Base-by-base conservation (phyloP, 2,329 filamentous ascomycete species). In the Ascochyta rabiei region DNA sequence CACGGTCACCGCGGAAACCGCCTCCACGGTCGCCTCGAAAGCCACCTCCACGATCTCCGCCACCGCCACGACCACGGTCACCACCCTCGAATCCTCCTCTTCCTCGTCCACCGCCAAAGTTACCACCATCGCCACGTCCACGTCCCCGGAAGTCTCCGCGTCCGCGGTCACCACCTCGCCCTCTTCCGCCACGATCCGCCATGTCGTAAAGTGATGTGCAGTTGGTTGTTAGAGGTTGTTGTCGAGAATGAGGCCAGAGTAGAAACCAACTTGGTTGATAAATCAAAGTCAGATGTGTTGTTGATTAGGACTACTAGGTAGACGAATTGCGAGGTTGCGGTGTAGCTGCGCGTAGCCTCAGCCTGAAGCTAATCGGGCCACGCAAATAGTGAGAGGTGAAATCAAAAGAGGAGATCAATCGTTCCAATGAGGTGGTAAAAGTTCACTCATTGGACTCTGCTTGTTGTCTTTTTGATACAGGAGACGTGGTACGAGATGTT, bases 81-180 rank as follows among this genome's bases (percentile, higher is more conserved):
- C 61, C 34, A n/a, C 21, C 21, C 21, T 48, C 45, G 28, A 46
- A 46, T 1, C 50, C 53, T 48, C 54, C 43, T 47, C 57, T 38
- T 46, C 48, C 47, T 48, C 61, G 52, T 39, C 53, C 48, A 28
- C 48, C 55, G 35, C 66, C 56, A 44, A 61, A 59, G 23, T 59
- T 53, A 15, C 67, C 65, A 33, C 71, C 67, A 34, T 70, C 50
- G 5, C 60, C 56, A 23, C 60, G 62, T 31, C 71, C 62, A 16
- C 68, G 56, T 37, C 66, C 53, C 23, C 48, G 48, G 15, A 49
- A 56, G 57, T 65, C 54, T 41, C 71, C 62, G 21, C 68, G 54
- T 30, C 66, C 55, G 61, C 64, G 40, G 62, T 48, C 53, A 34
- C 61, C 53, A 48, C 61, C 57, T 26, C 60, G 50, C 16, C 60